phyloP scores from a whole-genome alignment of 179 eudicot genomes.

The Vitellaria paradoxa region DNA sequence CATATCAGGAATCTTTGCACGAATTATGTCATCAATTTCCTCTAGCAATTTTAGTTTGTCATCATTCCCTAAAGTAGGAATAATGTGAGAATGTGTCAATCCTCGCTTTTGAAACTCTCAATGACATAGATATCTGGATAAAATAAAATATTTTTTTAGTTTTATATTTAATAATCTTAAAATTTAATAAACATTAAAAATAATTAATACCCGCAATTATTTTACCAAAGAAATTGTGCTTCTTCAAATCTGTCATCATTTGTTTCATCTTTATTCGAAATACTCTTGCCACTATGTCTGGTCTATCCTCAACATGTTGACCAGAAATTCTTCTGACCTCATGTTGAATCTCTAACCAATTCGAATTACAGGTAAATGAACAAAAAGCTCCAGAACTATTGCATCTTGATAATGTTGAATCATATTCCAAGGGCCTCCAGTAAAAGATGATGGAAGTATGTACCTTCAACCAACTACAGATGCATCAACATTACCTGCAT shows the following conservation, averaged over 20 bases:
- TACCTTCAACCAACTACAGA: not conserved
- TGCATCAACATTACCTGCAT: constrained; percentile 7
- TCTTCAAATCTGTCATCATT: no score
- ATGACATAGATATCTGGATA: not conserved
- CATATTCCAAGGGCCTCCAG: constrained; percentile 8
- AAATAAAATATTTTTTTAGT: no score
- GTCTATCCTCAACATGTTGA: not conserved
- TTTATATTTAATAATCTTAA: no score
- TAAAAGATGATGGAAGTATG: not conserved
- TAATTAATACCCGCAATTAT: not conserved
- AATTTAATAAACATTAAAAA: not conserved
- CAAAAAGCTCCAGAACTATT: not conserved
- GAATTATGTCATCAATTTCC: not conserved
- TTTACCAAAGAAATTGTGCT: not conserved
- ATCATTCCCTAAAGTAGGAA: not conserved
- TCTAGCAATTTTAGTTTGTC: not conserved
- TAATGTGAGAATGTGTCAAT: constrained; percentile 16
- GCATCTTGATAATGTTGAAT: constrained; percentile 18
- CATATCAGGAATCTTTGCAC: not conserved
- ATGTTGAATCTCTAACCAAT: constrained; percentile 12
- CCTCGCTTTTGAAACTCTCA: constrained; percentile 25
- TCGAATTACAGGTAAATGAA: constrained; percentile 12
- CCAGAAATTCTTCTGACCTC: not conserved
- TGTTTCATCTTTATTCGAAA: no score
- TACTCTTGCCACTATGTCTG: constrained; percentile 12